Evolutionary conservation across 306 rosid species (phyloP), one percentile per base, ranked within the genome.

Genomic region (Pterocarpus macrocarpus): DNA sequence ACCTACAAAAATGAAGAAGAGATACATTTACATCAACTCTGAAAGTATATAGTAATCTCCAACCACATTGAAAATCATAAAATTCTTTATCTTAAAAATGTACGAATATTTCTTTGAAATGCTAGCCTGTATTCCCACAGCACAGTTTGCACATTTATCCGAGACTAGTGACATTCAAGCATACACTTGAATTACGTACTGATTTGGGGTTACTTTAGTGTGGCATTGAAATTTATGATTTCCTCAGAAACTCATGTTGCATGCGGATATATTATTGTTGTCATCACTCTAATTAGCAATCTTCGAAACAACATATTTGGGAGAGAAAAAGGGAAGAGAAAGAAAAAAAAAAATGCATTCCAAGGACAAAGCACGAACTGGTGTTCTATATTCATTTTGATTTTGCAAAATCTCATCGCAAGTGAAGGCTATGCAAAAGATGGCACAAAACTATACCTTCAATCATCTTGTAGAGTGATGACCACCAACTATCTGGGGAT

Each of bases 391-490:
- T 22, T 2, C 22, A 41, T 72, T 66, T 44, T 44, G 22, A 67
- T 7, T 39, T 52, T 77, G 10, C 3, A 68, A 64, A 30, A 56
- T 56, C 53, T 17, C 32, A 17, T 39, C 41, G 73, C 58, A 65
- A 44, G 65, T 34, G 43, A 50, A 69, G 55, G 66, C 30, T 44
- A 57, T 73, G 76, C 22, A 84, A 62, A 47, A 53, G 45, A 67
- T 6, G 36, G 30, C 50, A 78, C 68, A 73, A 55, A 52, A 65
- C 4, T 44, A 67, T 91, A 95, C 99, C 99, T 89, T 95, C 99
- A 76, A 92, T 83, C 94, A 93, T 90, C 84, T 85, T 86, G 89
- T 90, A 95, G 55, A 95, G 91, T 12, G 99, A 76, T 11, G 97
- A 85, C 97, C 97, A 92, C 97, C 97, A 92, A 39, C 90, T 82